A percentile compares a stretch with the other conserved stretches of the same genome.
phyloP scores from a whole-genome alignment of 2,329 filamentous ascomycete species.

The Colletotrichum tropicale region DNA sequence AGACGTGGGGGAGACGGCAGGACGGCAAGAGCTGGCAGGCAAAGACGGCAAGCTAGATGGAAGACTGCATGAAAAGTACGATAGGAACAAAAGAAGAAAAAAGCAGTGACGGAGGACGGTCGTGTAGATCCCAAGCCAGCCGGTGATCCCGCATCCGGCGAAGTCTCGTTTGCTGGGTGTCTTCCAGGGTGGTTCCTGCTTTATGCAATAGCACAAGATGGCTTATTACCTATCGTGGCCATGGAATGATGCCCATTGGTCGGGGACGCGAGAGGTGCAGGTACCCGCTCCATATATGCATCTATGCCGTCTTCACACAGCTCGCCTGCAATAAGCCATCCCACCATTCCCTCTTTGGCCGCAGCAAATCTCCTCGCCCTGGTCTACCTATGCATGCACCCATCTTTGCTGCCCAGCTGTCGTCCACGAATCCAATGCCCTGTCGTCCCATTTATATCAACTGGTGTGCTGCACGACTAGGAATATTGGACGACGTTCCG shows the following conservation, averaged over 20 bases:
- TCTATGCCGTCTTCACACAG: neutral
- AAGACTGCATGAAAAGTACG: neutral
- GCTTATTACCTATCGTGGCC: neutral
- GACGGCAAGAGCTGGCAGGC: neutral
- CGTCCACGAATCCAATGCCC: neutral
- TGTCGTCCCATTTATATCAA: neutral
- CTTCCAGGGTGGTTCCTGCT: neutral
- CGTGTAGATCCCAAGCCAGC: neutral
- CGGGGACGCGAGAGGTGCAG: neutral
- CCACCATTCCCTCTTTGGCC: neutral
- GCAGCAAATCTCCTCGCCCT: neutral
- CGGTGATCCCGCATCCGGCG: neutral
- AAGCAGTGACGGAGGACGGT: neutral
- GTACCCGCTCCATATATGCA: neutral
- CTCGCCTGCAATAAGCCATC: neutral
- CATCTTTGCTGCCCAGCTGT: neutral
- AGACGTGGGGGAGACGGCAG: neutral
- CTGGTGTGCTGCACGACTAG: neutral
- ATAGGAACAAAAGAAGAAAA: neutral
- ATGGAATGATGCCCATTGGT: neutral
- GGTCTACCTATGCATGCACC: neutral
- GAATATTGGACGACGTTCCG: neutral
- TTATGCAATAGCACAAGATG: neutral
- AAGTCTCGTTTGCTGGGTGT: neutral
- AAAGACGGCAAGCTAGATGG: neutral